Evolutionary conservation across 192 early-diverging fungal species (phyloP).

Genomic region (Pecoramyces ruminantium): DNA sequence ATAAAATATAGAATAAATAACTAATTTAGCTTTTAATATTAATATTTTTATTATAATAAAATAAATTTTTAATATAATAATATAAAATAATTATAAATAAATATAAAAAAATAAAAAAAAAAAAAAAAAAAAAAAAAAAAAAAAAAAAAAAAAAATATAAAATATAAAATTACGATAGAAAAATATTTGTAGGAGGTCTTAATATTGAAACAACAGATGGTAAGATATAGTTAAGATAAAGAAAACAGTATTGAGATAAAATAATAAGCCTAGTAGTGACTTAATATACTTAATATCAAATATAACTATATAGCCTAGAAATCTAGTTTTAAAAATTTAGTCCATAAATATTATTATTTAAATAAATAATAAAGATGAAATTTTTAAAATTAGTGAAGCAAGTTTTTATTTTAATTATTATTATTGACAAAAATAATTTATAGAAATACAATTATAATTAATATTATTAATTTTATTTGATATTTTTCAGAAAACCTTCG

Average conservation of each 20-base stretch:
- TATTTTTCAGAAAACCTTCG: constrained; percentile 48
- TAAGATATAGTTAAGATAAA: constrained; percentile 22
- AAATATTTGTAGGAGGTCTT: constrained; percentile 65
- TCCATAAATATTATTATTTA: constrained; percentile 6
- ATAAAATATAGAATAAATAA: background rate
- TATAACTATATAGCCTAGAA: background rate
- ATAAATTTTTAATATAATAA: background rate
- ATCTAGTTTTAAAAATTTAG: background rate
- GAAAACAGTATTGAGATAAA: background rate
- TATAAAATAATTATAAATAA: too few species aligned
- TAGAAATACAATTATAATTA: too few species aligned
- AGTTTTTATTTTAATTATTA: too few species aligned
- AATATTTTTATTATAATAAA: background rate
- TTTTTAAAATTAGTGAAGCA: background rate
- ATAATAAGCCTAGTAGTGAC: background rate
- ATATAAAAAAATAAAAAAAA: background rate
- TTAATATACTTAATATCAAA: background rate
- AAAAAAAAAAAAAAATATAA: too few species aligned
- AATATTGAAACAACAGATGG: constrained; percentile 74
- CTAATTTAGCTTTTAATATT: background rate
- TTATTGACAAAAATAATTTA: too few species aligned
- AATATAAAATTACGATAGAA: constrained; percentile 24
- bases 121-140: background rate
- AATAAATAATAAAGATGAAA: constrained; percentile 5
- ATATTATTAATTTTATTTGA: too few species aligned